Percentiles rank a stretch among this genome's conserved stretches.
Evolutionary conservation across 2,329 filamentous ascomycete genomes (phyloP).

Genomic region (Coleophoma crateriformis): DNA sequence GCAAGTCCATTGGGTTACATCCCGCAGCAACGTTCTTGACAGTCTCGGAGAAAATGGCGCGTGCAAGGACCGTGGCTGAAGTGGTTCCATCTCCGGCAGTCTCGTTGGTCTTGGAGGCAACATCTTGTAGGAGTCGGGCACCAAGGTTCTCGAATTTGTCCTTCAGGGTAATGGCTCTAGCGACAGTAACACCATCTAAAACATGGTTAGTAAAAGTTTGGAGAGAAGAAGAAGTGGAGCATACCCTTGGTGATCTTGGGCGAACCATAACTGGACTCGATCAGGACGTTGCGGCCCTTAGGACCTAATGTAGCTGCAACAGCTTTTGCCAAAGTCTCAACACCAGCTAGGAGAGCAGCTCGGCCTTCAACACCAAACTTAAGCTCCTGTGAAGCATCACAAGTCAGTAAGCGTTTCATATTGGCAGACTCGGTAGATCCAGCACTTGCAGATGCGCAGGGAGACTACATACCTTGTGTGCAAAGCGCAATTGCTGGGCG

Average conservation of each 20-base stretch:
- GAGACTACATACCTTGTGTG: conserved; percentile 74
- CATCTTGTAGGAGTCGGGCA: conserved; percentile 92
- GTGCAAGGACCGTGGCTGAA: conserved; percentile 92
- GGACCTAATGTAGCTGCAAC: conserved; percentile 94
- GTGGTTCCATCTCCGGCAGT: conserved; percentile 98
- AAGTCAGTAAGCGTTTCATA: not conserved
- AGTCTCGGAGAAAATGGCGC: conserved; percentile 98
- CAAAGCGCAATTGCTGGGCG: conserved; percentile 89
- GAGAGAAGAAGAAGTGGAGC: conserved; percentile 20
- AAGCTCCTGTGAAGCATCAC: conserved; percentile 61
- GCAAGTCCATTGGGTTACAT: conserved; percentile 99
- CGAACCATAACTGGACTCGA: conserved; percentile 96
- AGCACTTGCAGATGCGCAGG: too few species aligned
- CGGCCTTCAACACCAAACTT: conserved; percentile 97
- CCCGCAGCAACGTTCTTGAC: conserved; percentile 99
- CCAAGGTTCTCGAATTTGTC: conserved; percentile 99
- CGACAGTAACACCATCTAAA: conserved; percentile 80
- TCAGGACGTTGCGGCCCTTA: conserved; percentile 97
- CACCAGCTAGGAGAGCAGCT: conserved; percentile 83
- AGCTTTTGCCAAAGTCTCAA: conserved; percentile 93
- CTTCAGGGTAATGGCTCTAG: conserved; percentile 85
- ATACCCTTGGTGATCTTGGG: conserved; percentile 99
- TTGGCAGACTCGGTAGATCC: not conserved
- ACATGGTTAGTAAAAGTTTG: conserved; percentile 1
- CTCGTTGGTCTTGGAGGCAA: conserved; percentile 99